Evolutionary conservation across 805 yeast genomes (phyloP).

Genomic region (Saccharomycopsis fermentans): DNA sequence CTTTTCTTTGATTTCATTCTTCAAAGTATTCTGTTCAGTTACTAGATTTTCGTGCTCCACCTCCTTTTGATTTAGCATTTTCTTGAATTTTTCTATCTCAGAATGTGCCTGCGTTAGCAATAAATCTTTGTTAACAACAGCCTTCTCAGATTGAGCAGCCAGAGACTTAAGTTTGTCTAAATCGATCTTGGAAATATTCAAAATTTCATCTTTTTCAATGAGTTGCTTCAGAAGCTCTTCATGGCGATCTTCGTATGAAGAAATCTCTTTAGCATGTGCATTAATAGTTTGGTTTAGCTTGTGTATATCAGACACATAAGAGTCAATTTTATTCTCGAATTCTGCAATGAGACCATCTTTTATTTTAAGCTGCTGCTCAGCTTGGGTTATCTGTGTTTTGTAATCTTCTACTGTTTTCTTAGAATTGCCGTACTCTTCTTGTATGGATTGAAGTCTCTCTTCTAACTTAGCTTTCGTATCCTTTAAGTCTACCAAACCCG

Average conservation of each 20-base stretch:
- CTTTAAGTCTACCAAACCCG: constrained; percentile 14
- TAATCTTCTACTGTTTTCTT: background rate
- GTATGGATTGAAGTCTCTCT: constrained; percentile 15
- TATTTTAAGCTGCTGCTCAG: background rate
- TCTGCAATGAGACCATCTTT: background rate
- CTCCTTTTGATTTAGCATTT: background rate
- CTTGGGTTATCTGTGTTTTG: background rate
- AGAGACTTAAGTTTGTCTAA: background rate
- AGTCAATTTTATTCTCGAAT: background rate
- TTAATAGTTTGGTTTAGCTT: background rate
- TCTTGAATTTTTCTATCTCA: background rate
- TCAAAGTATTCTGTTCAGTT: background rate
- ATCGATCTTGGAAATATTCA: background rate
- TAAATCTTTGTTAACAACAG: background rate
- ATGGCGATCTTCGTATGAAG: background rate
- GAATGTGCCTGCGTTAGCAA: background rate
- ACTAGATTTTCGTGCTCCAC: background rate
- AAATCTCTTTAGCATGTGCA: background rate
- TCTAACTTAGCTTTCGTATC: constrained; percentile 21
- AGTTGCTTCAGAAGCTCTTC: background rate
- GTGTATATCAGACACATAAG: background rate
- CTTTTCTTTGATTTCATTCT: background rate
- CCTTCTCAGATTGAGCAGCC: background rate
- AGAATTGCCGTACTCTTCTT: background rate
- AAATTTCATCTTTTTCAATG: constrained; percentile 6